These are phyloP conservation scores for Penicillium sclerotigenum DNA, from an alignment of 2,329 filamentous ascomycete genomes.

Conservation along the genomic window DNA sequence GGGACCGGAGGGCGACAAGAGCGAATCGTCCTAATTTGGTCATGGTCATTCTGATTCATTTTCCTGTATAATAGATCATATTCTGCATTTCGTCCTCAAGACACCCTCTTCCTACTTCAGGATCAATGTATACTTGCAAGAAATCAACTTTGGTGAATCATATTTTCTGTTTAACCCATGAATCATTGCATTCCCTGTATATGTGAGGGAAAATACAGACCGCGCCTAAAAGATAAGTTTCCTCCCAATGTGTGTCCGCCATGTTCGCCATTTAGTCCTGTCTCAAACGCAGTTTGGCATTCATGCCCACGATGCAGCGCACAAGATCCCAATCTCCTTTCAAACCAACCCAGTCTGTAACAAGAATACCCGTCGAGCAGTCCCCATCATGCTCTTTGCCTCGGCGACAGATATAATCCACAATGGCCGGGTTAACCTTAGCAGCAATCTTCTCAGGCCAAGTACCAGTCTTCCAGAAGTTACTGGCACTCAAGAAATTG, in stretches of 20 bases:
- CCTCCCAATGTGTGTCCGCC: background rate
- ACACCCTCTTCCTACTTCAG: constrained; percentile 15
- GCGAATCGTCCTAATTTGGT: constrained; percentile 29
- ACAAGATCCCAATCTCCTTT: constrained; percentile 88
- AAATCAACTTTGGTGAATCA: constrained; percentile 10
- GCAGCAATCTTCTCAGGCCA: constrained; percentile 92
- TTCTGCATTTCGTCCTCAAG: constrained; percentile 24
- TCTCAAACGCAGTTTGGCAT: constrained; percentile 57
- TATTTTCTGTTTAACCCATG: background rate
- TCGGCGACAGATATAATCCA: constrained; percentile 55
- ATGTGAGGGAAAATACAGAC: background rate
- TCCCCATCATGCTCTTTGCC: constrained; percentile 59
- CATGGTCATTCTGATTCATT: constrained; percentile 17
- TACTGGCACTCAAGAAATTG: constrained; percentile 87
- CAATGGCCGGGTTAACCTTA: constrained; percentile 76
- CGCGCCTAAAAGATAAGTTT: background rate
- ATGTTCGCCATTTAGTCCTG: constrained; percentile 15
- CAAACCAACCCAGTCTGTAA: constrained; percentile 89
- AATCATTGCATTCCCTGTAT: background rate
- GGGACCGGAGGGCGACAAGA: constrained; percentile 34
- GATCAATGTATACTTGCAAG: constrained; percentile 24
- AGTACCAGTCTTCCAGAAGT: constrained; percentile 88
- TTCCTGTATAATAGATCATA: constrained; percentile 38
- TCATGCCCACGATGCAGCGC: constrained; percentile 85
- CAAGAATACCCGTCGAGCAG: constrained; percentile 79